These are phyloP conservation scores for Exsudoporus frostii DNA, from an alignment of 768 basidiomycete genomes.

Conservation along the genomic window DNA sequence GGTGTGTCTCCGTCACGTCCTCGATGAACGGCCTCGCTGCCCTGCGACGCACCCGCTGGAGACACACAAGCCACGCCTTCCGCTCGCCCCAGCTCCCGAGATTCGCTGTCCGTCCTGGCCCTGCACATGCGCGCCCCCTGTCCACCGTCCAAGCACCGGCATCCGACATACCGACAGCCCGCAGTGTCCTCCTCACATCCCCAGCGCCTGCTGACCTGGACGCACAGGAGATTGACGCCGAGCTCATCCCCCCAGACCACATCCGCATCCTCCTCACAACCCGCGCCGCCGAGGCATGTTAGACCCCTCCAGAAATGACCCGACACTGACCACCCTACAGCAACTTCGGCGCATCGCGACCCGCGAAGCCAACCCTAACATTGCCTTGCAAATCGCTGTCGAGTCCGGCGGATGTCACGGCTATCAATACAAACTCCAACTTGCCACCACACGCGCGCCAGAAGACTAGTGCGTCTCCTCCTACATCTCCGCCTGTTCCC, in stretches of 20 bases:
- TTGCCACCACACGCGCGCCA: constrained; percentile 55
- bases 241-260: constrained; percentile 51
- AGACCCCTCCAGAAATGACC: neutral
- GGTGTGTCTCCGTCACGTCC: too few species aligned
- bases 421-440: constrained; percentile 91
- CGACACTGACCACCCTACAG: constrained; percentile 38
- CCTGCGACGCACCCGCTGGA: neutral
- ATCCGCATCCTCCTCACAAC: constrained; percentile 62
- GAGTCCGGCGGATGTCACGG: constrained; percentile 97
- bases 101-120: neutral
- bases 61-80: neutral
- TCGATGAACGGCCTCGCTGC: neutral
- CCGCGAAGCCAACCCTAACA: constrained; percentile 52
- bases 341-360: constrained; percentile 67
- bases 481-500: neutral
- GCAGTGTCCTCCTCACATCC: constrained; percentile 46
- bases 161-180: constrained; percentile 42
- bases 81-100: neutral
- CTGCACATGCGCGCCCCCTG: neutral
- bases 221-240: constrained; percentile 60
- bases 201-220: constrained; percentile 55
- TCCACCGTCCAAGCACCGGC: neutral
- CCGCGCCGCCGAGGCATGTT: constrained; percentile 68
- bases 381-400: constrained; percentile 78
- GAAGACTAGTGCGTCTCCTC: constrained; percentile 79